phyloP scores from a whole-genome alignment of 352 stramenopile species.

The Globisporangium barbulae region DNA sequence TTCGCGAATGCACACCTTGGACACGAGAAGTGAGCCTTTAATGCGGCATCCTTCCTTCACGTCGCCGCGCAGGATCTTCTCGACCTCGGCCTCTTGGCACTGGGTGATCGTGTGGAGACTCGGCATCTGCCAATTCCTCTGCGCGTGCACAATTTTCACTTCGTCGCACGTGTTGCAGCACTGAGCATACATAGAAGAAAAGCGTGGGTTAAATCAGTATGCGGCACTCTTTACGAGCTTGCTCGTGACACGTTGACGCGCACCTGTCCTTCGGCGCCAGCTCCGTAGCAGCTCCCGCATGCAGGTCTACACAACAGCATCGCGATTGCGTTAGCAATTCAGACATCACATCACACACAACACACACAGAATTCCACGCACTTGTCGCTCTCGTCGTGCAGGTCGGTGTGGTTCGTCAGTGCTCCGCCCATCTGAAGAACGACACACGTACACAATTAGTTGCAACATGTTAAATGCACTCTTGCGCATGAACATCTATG shows the following conservation, averaged over 20 bases:
- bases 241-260: not conserved
- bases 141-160: slow-evolving; percentile 60
- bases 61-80: slow-evolving; percentile 70
- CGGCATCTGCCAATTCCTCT: slow-evolving; percentile 73
- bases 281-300: slow-evolving; percentile 78
- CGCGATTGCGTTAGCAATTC: not conserved
- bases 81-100: slow-evolving; percentile 76
- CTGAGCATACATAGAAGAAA: slow-evolving; percentile 15
- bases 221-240: not conserved
- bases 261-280: slow-evolving; percentile 55
- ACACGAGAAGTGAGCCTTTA: slow-evolving; percentile 63
- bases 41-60: slow-evolving; percentile 79
- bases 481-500: not conserved
- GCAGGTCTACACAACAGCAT: slow-evolving; percentile 27
- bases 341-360: not conserved
- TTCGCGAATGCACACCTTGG: slow-evolving; percentile 42
- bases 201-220: not conserved
- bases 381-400: slow-evolving; percentile 55
- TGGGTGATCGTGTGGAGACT: slow-evolving; percentile 73
- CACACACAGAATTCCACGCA: slow-evolving; percentile 17
- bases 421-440: slow-evolving; percentile 56
- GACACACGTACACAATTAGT: not conserved
- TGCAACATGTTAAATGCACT: not conserved
- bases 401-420: slow-evolving; percentile 63
- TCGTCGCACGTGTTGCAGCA: slow-evolving; percentile 70